A percentile compares a stretch with the other conserved stretches of the same genome.
phyloP scores from a whole-genome alignment of 345 rosid species.

The Eucalyptus marginata region DNA sequence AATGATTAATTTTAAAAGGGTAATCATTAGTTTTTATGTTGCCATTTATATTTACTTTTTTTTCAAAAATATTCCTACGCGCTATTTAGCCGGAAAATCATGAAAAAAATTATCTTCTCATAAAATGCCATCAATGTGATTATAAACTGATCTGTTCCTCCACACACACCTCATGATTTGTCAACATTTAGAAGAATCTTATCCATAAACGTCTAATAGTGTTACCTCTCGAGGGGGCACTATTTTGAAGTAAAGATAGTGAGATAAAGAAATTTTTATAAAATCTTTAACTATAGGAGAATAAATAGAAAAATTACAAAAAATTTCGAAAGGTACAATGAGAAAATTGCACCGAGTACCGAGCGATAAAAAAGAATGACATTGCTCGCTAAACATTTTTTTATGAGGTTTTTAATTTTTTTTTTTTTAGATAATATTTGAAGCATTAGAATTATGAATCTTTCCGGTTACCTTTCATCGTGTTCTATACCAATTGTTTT shows the following conservation, averaged over 20 bases:
- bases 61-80: fast-evolving
- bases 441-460: neutral
- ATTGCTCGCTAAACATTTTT: neutral
- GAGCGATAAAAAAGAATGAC: neutral
- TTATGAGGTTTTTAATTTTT: neutral
- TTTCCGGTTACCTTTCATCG: neutral
- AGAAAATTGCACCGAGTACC: neutral
- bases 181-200: neutral
- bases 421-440: neutral
- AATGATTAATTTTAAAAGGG: neutral
- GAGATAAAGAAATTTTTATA: neutral
- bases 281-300: neutral
- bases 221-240: neutral
- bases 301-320: neutral
- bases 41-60: neutral
- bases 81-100: neutral
- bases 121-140: neutral
- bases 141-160: neutral
- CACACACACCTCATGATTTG: neutral
- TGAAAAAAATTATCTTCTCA: neutral
- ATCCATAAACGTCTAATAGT: neutral
- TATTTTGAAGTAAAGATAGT: neutral
- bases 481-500: neutral
- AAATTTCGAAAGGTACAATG: neutral
- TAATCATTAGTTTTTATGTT: neutral